Evolutionary conservation across 1,139 yeast genomes (phyloP).

Genomic region (Debaryomyces sp.): DNA sequence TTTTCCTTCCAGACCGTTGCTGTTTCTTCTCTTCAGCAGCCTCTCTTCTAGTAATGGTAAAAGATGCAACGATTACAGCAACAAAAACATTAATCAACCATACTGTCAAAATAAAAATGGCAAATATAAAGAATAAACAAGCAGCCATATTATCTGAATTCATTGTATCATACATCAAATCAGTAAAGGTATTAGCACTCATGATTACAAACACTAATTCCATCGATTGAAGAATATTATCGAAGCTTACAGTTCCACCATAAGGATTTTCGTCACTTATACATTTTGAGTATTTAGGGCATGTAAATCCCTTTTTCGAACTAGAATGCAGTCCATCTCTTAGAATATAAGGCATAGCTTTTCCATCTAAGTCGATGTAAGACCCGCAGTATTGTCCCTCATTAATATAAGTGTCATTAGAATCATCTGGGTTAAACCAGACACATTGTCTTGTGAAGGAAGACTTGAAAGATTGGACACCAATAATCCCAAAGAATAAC

Average conservation of each 20-base stretch:
- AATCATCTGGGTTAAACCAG: constrained; percentile 77
- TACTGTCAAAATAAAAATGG: constrained; percentile 73
- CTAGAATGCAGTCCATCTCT: constrained; percentile 51
- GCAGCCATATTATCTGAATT: constrained; percentile 83
- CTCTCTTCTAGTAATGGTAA: constrained; percentile 54
- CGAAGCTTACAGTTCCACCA: constrained; percentile 76
- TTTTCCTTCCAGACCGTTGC: constrained; percentile 14
- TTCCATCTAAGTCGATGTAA: constrained; percentile 51
- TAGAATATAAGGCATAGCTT: constrained; percentile 54
- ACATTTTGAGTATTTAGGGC: constrained; percentile 80
- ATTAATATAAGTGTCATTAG: constrained; percentile 58
- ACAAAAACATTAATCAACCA: constrained; percentile 86
- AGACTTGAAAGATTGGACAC: constrained; percentile 86
- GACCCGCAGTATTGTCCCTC: constrained; percentile 80
- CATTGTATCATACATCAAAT: constrained; percentile 84
- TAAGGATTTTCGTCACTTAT: constrained; percentile 70
- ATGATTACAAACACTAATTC: constrained; percentile 85
- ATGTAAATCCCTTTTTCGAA: constrained; percentile 70
- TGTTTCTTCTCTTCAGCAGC: constrained; percentile 22
- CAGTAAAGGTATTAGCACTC: constrained; percentile 91
- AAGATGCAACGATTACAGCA: constrained; percentile 86
- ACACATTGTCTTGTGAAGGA: constrained; percentile 85
- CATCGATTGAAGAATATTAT: constrained; percentile 79
- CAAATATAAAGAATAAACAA: constrained; percentile 71
- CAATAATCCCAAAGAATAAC: constrained; percentile 80